A percentile compares a stretch with the other conserved stretches of the same genome.
phyloP scores from a whole-genome alignment of 1,139 yeast genomes.

The Kazachstania sp. region DNA sequence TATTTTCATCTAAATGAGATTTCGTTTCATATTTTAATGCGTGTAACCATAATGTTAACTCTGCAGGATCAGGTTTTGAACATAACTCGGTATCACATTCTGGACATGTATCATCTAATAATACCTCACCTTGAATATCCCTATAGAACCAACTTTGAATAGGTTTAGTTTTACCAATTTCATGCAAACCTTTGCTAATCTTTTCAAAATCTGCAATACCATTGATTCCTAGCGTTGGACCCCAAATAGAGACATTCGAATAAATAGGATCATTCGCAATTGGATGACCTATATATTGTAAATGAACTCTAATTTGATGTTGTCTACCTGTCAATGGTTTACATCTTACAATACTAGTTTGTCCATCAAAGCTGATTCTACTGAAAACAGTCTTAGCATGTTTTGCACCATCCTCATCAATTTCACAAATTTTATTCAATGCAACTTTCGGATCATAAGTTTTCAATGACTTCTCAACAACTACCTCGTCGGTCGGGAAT shows the following conservation, averaged over 20 bases:
- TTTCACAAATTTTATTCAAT: slow-evolving; percentile 48
- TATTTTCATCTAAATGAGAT: not conserved
- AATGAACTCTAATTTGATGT: slow-evolving; percentile 88
- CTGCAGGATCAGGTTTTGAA: slow-evolving; percentile 83
- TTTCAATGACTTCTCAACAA: slow-evolving; percentile 58
- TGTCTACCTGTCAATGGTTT: slow-evolving; percentile 87
- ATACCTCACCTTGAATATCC: slow-evolving; percentile 48
- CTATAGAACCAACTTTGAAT: slow-evolving; percentile 65
- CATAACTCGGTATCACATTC: slow-evolving; percentile 64
- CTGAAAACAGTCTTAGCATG: slow-evolving; percentile 43
- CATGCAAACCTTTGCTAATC: slow-evolving; percentile 43
- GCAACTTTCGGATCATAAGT: slow-evolving; percentile 77
- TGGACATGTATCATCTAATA: slow-evolving; percentile 52
- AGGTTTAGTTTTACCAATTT: slow-evolving; percentile 59
- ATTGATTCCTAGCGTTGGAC: slow-evolving; percentile 53
- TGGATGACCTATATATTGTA: slow-evolving; percentile 81
- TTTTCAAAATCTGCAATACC: slow-evolving; percentile 43
- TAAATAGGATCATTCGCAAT: slow-evolving; percentile 94
- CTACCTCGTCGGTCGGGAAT: slow-evolving; percentile 52
- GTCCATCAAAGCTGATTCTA: slow-evolving; percentile 38
- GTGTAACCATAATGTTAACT: slow-evolving; percentile 81
- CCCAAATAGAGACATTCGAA: slow-evolving; percentile 71
- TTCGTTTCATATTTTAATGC: slow-evolving; percentile 66
- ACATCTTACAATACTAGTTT: slow-evolving; percentile 67
- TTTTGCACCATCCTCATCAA: slow-evolving; percentile 54